Conservation (phyloP, 2,329 filamentous ascomycete genomes). For the Alternaria solani region DNA sequence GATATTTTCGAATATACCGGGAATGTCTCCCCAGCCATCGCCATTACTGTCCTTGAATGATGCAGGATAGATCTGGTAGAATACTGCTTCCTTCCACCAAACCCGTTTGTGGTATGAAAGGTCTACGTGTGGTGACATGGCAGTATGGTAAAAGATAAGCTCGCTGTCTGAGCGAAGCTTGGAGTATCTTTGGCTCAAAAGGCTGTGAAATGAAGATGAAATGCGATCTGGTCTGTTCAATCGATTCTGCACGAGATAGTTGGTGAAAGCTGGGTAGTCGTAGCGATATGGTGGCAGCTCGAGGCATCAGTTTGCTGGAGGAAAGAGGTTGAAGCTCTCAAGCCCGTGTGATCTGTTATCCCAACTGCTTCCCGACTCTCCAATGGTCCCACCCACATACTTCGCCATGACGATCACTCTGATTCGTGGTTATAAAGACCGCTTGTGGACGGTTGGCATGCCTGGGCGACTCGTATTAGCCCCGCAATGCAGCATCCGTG, state of each 20-base stretch:
- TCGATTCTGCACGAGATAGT: background rate
- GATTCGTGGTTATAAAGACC: background rate
- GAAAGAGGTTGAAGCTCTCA: background rate
- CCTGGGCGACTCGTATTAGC: background rate
- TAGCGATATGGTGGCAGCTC: background rate
- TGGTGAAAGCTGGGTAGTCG: background rate
- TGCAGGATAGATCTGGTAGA: conserved; percentile 30
- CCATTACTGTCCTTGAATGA: conserved; percentile 60
- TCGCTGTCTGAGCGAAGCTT: background rate
- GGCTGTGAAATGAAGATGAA: no score
- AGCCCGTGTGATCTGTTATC: background rate
- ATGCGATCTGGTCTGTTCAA: background rate
- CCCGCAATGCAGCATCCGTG: conserved; percentile 10
- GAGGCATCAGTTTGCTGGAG: background rate
- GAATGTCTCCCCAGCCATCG: conserved; percentile 68
- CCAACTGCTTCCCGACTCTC: background rate
- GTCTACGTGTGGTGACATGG: conserved; percentile 39
- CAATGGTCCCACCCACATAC: background rate
- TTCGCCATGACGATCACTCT: background rate
- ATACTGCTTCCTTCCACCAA: conserved; percentile 58
- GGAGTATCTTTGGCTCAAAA: background rate
- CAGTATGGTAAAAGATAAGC: conserved; percentile 20
- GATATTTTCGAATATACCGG: conserved; percentile 50
- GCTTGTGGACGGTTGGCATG: background rate
- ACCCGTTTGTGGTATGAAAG: conserved; percentile 32